phyloP scores from a whole-genome alignment of 1,139 yeast species.

The Lodderomyces theae region DNA sequence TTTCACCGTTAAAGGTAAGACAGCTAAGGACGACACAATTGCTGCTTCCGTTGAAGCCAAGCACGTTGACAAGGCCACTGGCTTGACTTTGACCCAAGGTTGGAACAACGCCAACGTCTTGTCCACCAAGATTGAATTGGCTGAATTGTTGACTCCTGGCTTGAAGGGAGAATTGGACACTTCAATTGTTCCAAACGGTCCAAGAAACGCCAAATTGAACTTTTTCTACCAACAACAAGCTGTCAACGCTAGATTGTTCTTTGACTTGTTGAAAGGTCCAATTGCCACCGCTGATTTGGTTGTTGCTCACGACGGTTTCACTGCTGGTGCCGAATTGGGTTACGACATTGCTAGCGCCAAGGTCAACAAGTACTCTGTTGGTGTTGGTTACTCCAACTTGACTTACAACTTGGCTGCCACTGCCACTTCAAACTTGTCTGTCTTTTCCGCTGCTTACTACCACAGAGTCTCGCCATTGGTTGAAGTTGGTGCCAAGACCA shows the following conservation, averaged over 20 bases:
- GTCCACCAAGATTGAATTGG: constrained; percentile 90
- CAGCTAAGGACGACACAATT: constrained; percentile 77
- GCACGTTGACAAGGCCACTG: constrained; percentile 90
- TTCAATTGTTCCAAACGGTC: constrained; percentile 80
- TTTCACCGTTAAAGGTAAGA: constrained; percentile 92
- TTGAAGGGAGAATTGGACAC: constrained; percentile 91
- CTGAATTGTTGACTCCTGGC: constrained; percentile 92
- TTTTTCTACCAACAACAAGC: constrained; percentile 90
- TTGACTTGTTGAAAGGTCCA: constrained; percentile 95
- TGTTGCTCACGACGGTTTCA: constrained; percentile 93
- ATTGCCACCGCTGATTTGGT: constrained; percentile 92
- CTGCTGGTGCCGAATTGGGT: constrained; percentile 96
- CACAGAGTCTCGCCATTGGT: constrained; percentile 89
- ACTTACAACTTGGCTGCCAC: constrained; percentile 85
- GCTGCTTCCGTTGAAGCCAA: constrained; percentile 90
- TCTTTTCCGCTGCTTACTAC: constrained; percentile 95
- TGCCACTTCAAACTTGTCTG: constrained; percentile 84
- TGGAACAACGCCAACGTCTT: constrained; percentile 94
- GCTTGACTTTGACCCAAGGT: constrained; percentile 92
- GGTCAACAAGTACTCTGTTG: constrained; percentile 92
- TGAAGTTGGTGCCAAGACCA: constrained; percentile 98
- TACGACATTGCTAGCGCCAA: constrained; percentile 92
- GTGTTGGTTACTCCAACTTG: constrained; percentile 89
- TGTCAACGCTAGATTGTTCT: constrained; percentile 91
- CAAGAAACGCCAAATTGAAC: constrained; percentile 89